These are phyloP conservation scores for Phalaenopsis equestris DNA, from an alignment of 106 monocot species.

Conservation along the genomic window DNA sequence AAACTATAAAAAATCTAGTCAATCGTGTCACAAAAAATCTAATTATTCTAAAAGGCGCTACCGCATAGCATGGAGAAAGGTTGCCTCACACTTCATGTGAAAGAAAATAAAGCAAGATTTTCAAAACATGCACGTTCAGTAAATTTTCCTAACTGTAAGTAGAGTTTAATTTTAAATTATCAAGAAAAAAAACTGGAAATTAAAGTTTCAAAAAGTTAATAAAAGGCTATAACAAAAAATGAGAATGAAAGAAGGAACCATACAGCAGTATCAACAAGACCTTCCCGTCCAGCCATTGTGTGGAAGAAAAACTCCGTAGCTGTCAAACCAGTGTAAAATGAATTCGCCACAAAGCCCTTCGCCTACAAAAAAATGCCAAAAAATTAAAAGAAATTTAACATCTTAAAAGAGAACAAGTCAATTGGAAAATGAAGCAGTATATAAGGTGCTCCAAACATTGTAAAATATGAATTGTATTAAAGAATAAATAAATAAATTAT, in stretches of 20 bases:
- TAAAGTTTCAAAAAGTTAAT: background rate
- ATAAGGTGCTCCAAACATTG: background rate
- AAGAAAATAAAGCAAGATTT: background rate
- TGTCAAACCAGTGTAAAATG: slow-evolving; percentile 96
- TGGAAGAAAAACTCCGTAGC: slow-evolving; percentile 98
- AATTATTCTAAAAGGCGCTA: background rate
- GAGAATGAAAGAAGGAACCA: slow-evolving; percentile 5
- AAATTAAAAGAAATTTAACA: background rate
- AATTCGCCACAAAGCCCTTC: slow-evolving; percentile 99
- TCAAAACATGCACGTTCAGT: background rate
- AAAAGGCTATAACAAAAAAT: background rate
- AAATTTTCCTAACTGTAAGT: background rate
- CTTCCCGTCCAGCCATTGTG: slow-evolving; percentile 98
- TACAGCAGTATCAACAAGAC: slow-evolving; percentile 98
- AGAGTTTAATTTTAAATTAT: background rate
- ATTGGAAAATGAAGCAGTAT: background rate
- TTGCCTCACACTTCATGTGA: background rate
- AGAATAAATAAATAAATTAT: background rate
- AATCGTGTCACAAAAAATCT: background rate
- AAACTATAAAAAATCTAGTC: too few relatives aligned
- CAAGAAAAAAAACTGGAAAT: background rate
- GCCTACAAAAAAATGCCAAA: slow-evolving; percentile 46
- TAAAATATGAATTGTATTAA: background rate
- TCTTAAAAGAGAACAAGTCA: background rate
- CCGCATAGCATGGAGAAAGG: background rate